Conservation (phyloP, 345 rosid species). For the Arabidopsis suecica region DNA sequence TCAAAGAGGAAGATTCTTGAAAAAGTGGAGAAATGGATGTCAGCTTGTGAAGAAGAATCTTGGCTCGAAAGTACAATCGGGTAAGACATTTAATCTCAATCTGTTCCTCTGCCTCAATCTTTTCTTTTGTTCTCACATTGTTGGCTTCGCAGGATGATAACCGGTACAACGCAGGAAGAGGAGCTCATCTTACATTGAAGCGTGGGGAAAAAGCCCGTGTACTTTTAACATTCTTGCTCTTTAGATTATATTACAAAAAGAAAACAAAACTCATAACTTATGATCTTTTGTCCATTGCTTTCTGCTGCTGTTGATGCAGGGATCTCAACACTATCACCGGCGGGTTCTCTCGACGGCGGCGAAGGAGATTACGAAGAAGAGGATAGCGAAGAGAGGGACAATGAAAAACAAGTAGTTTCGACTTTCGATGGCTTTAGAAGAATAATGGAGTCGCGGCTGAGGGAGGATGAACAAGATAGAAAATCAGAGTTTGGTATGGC, state of each 20-base stretch:
- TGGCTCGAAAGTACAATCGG: slow-evolving; percentile 84
- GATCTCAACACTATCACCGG: no score
- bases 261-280: no score
- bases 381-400: no score
- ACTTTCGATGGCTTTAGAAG: no score
- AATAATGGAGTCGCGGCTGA: no score
- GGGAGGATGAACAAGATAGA: no score
- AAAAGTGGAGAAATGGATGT: slow-evolving; percentile 76
- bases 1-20: slow-evolving; percentile 68
- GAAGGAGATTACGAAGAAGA: no score
- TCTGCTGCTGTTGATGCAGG: no score
- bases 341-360: no score
- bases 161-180: slow-evolving; percentile 79
- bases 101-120: slow-evolving; percentile 22
- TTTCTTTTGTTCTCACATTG: slow-evolving; percentile 8
- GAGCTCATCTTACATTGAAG: slow-evolving; percentile 71
- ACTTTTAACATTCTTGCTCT: slow-evolving; percentile 46
- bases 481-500: no score
- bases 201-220: slow-evolving; percentile 81
- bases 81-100: slow-evolving; percentile 40
- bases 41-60: slow-evolving; percentile 73
- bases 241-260: neutral
- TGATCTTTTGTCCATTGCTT: no score
- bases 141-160: slow-evolving; percentile 61
- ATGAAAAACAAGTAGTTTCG: no score